phyloP scores from a whole-genome alignment of 2,329 filamentous ascomycete genomes.

The Venturiaceae sp. region DNA sequence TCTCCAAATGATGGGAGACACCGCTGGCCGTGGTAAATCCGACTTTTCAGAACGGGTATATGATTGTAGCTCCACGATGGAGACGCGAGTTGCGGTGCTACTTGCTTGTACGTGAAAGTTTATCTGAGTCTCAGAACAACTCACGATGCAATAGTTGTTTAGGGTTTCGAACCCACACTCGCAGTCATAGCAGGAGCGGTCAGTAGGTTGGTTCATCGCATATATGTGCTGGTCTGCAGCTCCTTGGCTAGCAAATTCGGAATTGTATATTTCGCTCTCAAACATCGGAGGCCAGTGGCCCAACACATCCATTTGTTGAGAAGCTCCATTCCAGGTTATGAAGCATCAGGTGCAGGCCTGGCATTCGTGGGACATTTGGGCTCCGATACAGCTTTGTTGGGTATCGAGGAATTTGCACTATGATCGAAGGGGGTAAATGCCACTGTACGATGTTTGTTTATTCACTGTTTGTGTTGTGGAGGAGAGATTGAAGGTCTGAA shows the following conservation, averaged over 20 bases:
- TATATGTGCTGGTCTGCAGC: conserved; percentile 19
- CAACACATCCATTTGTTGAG: conserved; percentile 22
- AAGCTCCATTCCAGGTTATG: conserved; percentile 13
- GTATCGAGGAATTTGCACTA: too few species aligned
- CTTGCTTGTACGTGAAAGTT: not conserved
- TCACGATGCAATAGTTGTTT: conserved; percentile 19
- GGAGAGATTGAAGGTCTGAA: too few species aligned
- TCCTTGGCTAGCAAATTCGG: conserved; percentile 12
- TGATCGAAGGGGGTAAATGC: too few species aligned
- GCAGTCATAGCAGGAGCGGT: conserved; percentile 17
- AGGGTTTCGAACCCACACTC: conserved; percentile 19
- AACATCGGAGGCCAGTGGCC: conserved; percentile 17
- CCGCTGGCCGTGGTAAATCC: conserved; percentile 42
- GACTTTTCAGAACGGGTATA: conserved; percentile 46
- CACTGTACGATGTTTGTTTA: too few species aligned
- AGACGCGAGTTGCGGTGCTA: conserved; percentile 46
- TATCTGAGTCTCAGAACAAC: not conserved
- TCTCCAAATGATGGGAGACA: conserved; percentile 47
- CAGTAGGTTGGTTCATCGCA: conserved; percentile 10
- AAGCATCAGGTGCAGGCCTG: conserved; percentile 20
- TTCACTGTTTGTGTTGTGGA: too few species aligned
- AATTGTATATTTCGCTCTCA: conserved; percentile 20
- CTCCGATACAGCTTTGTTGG: not conserved
- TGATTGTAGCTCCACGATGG: conserved; percentile 36
- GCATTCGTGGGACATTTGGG: conserved; percentile 13